Conservation (phyloP, 2,329 filamentous ascomycete genomes). For the Pleomassaria siparia region DNA sequence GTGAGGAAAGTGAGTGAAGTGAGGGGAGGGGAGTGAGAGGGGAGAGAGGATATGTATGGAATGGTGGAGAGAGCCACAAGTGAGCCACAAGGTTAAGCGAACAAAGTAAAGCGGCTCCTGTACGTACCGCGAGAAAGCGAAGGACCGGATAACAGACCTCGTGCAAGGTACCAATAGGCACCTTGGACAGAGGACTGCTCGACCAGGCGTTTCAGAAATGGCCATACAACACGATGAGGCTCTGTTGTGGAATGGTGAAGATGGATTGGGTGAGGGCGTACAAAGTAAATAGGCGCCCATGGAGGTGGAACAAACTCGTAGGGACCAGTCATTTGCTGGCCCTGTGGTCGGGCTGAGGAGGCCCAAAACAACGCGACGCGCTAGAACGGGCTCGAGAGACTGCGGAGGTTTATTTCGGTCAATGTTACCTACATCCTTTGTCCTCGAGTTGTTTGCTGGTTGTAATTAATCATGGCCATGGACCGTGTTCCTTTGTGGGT, state of each 20-base stretch:
- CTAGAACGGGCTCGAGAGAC: conserved; percentile 25
- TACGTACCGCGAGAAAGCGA: conserved; percentile 45
- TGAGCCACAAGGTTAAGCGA: conserved; percentile 15
- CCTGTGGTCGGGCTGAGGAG: conserved; percentile 36
- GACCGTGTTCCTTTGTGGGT: conserved; percentile 37
- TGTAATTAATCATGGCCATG: too few relatives aligned
- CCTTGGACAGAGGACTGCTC: conserved; percentile 41
- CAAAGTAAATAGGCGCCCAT: conserved; percentile 43
- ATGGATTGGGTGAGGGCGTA: conserved; percentile 34
- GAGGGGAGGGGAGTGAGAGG: conserved; percentile 13
- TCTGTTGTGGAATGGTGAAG: conserved; percentile 44
- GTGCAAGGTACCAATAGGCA: conserved; percentile 40
- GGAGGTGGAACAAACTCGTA: conserved; percentile 32
- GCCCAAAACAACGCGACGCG: conserved; percentile 39
- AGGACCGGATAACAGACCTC: conserved; percentile 40
- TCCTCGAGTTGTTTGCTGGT: conserved; percentile 37
- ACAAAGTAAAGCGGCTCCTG: conserved; percentile 17
- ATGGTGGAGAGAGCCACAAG: conserved; percentile 26
- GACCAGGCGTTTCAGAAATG: conserved; percentile 46
- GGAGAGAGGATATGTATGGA: too few relatives aligned
- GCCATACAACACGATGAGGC: conserved; percentile 45
- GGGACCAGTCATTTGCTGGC: conserved; percentile 43
- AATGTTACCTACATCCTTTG: too few relatives aligned
- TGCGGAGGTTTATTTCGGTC: conserved; percentile 34
- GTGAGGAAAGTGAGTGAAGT: conserved; percentile 19